Evolutionary conservation across 164 flowering plant genomes (phyloP).

Genomic region (Stephania yunnanensis): DNA sequence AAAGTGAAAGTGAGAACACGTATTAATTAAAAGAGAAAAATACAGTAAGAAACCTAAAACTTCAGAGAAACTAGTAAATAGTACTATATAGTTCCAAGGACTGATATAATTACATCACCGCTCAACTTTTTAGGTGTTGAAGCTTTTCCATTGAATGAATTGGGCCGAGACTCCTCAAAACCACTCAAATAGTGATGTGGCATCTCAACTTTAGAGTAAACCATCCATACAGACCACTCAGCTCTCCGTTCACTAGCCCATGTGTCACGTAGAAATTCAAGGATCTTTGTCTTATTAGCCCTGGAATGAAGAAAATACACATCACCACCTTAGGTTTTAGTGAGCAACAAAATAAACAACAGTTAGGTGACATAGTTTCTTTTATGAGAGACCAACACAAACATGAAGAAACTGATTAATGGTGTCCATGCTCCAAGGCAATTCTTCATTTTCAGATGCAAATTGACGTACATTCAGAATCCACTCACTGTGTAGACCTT

Average conservation of each 20-base stretch:
- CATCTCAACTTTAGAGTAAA: constrained; percentile 86
- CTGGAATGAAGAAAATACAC: constrained; percentile 30
- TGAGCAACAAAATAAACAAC: background rate
- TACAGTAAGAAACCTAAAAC: background rate
- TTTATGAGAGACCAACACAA: background rate
- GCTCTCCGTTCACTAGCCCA: constrained; percentile 91
- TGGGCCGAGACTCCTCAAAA: constrained; percentile 48
- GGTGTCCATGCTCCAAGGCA: background rate
- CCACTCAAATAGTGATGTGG: constrained; percentile 78
- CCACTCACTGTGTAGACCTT: background rate
- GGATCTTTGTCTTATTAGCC: constrained; percentile 53
- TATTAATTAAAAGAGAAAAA: background rate
- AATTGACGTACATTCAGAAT: background rate
- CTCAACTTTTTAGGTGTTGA: constrained; percentile 45
- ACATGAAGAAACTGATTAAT: background rate
- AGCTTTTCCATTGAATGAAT: constrained; percentile 43
- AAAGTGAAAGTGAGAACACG: background rate
- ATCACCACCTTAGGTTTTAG: constrained; percentile 13
- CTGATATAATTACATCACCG: constrained; percentile 54
- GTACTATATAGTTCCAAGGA: background rate
- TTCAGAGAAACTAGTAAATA: background rate
- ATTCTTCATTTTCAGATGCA: background rate
- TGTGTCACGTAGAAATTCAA: constrained; percentile 60
- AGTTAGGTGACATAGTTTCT: background rate
- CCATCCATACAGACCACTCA: constrained; percentile 99